phyloP scores from a whole-genome alignment of 2,329 filamentous ascomycete species.

The Phyllosticta citrichinensis region DNA sequence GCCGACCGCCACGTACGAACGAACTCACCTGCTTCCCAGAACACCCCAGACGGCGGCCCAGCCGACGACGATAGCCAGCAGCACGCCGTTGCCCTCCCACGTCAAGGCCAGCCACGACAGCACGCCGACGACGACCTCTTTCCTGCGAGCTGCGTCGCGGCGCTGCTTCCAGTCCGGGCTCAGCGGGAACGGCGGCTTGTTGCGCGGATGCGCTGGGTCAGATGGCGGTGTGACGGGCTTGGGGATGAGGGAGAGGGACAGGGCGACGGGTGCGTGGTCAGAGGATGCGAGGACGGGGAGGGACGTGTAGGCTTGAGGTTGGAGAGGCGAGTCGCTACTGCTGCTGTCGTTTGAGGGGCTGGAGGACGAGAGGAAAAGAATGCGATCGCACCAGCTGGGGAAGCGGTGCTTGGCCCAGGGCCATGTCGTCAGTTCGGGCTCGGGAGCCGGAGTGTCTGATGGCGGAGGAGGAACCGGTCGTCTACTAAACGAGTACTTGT shows the following conservation, averaged over 20 bases:
- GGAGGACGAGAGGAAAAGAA: slow-evolving; percentile 53
- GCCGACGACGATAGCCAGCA: slow-evolving; percentile 17
- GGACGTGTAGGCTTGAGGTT: slow-evolving; percentile 55
- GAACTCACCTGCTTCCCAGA: neutral
- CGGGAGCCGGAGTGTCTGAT: slow-evolving; percentile 5
- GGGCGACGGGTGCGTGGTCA: slow-evolving; percentile 77
- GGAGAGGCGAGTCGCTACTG: slow-evolving; percentile 32
- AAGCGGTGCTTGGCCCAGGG: slow-evolving; percentile 72
- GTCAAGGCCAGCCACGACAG: slow-evolving; percentile 44
- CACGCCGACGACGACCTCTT: slow-evolving; percentile 51
- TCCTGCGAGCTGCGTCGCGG: slow-evolving; percentile 43
- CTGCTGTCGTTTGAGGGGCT: neutral
- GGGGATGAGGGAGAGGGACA: slow-evolving; percentile 59
- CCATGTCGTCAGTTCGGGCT: slow-evolving; percentile 39
- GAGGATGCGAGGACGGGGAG: slow-evolving; percentile 72
- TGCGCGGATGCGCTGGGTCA: slow-evolving; percentile 26
- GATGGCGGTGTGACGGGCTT: slow-evolving; percentile 18
- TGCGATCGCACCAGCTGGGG: slow-evolving; percentile 88
- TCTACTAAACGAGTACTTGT: slow-evolving; percentile 61
- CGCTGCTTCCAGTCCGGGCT: slow-evolving; percentile 47
- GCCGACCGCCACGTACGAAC: too few relatives aligned
- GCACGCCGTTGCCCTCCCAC: slow-evolving; percentile 34
- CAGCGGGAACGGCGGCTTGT: slow-evolving; percentile 46
- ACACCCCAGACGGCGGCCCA: neutral
- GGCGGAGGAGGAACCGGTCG: slow-evolving; percentile 30